These are phyloP conservation scores for Penicillium sp. DNA, from an alignment of 2,329 filamentous ascomycete genomes.

Conservation along the genomic window DNA sequence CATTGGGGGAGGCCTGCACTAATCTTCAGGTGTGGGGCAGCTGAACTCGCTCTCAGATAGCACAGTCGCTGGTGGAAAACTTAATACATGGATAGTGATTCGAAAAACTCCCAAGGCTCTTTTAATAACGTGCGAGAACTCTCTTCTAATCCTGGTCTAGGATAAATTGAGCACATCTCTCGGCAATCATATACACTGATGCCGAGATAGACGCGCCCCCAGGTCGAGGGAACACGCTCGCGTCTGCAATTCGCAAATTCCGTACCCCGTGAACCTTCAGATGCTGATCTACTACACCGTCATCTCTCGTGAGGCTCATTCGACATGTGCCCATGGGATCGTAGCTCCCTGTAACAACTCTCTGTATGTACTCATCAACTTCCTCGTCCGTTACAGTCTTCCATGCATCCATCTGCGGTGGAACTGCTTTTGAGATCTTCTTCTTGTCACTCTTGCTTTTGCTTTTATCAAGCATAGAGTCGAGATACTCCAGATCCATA, in stretches of 20 bases:
- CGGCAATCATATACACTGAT: conserved; percentile 4
- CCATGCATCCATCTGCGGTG: conserved; percentile 2
- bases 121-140: background rate
- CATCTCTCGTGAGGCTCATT: conserved; percentile 1
- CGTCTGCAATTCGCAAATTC: conserved; percentile 7
- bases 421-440: background rate
- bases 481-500: background rate
- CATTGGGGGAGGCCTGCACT: too few relatives aligned
- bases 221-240: conserved; percentile 1
- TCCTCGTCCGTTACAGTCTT: background rate
- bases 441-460: conserved; percentile 1
- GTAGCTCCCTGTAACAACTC: conserved; percentile 1
- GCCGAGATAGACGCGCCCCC: conserved; percentile 1
- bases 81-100: too few relatives aligned
- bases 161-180: conserved; percentile 2
- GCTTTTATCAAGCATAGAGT: background rate
- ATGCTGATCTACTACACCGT: conserved; percentile 2
- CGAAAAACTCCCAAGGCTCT: background rate
- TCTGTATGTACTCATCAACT: conserved; percentile 3
- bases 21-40: too few relatives aligned
- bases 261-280: background rate
- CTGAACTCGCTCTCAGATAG: too few relatives aligned
- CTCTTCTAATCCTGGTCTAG: background rate
- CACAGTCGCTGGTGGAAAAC: too few relatives aligned
- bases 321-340: conserved; percentile 5